These are phyloP conservation scores for Termitomyces sp. DNA, from an alignment of 768 basidiomycete genomes.

Conservation along the genomic window DNA sequence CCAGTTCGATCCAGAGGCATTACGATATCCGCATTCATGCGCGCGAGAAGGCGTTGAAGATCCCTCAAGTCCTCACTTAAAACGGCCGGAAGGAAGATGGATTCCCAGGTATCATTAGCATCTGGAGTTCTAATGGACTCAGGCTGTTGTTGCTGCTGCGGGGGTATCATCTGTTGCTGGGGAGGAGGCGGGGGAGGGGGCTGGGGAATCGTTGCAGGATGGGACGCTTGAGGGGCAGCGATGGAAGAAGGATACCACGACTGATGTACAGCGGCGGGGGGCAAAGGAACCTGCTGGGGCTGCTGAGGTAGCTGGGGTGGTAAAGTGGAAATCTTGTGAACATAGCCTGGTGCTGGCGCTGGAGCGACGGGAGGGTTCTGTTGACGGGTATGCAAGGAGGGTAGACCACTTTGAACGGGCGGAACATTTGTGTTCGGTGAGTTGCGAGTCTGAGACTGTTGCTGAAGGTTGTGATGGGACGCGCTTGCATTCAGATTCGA, in stretches of 20 bases:
- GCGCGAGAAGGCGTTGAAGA: slow-evolving; percentile 65
- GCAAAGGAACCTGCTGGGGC: slow-evolving; percentile 22
- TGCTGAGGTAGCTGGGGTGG: slow-evolving; percentile 32
- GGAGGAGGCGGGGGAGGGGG: slow-evolving; percentile 30
- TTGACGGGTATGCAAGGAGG: slow-evolving; percentile 36
- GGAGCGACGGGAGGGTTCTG: slow-evolving; percentile 33
- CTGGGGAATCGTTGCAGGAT: slow-evolving; percentile 68
- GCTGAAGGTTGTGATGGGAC: slow-evolving; percentile 34
- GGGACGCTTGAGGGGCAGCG: slow-evolving; percentile 78
- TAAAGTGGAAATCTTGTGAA: slow-evolving; percentile 28
- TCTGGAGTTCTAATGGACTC: slow-evolving; percentile 8
- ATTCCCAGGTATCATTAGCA: slow-evolving; percentile 52
- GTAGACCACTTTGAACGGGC: slow-evolving; percentile 29
- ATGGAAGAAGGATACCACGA: slow-evolving; percentile 62
- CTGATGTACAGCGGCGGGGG: slow-evolving; percentile 34
- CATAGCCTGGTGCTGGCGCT: slow-evolving; percentile 31
- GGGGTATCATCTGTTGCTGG: slow-evolving; percentile 47
- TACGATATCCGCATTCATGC: slow-evolving; percentile 73
- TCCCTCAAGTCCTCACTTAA: slow-evolving; percentile 70
- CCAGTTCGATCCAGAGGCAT: slow-evolving; percentile 69
- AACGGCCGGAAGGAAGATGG: slow-evolving; percentile 71
- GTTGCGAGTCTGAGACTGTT: slow-evolving; percentile 34
- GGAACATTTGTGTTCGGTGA: slow-evolving; percentile 33
- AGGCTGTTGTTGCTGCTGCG: slow-evolving; percentile 5
- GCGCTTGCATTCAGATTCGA: slow-evolving; percentile 49